Base-by-base conservation (phyloP, 768 basidiomycete genomes). In the Tylopilus intermedius region DNA sequence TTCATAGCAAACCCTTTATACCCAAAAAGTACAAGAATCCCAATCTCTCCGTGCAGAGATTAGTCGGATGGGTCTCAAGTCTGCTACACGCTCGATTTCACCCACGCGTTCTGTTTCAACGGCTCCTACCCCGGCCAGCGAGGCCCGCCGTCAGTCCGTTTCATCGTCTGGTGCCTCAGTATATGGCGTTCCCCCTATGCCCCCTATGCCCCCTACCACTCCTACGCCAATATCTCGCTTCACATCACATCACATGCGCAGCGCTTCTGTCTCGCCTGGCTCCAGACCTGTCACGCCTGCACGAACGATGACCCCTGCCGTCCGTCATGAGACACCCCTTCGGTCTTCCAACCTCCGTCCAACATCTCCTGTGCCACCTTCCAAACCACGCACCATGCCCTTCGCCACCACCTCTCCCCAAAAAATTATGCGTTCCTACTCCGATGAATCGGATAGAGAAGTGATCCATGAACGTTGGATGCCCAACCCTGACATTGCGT, bases 21-120 rank as follows among this genome's bases (percentile, higher is more conserved):
- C 76, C 57, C 80, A 82, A 74, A 84, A 84, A 76, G 76, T 80
- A 51, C 83, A 84, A 71, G 87, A 88, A 71, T 82, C 76, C 64
- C 82, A 84, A 64, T 75, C 76, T 60, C 76, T 88, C 41, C 82
- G 81, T 50, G 76, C 77, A 52, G 87, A 90, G 71, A 69, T 86
- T 50, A 80, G 71, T 69, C 79, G 84, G 47, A 64, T 76, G 57
- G 79, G 59, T 24, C 55, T 70, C 24, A 68, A 70, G 46, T 67
- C 70, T 2, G 55, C 70, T 9, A 18, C 60, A 2, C 60, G 62
- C 18, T 57, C 62, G 2, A 46, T 60, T 13, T 57, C 67, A 1
- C 67, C 67, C 5, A 47, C 50, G 1, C 67, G 67, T 2, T 67
- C 62, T 38, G 49, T 60, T 41, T 71, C 70, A 44, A 55, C 55